Percentiles rank a stretch among this genome's conserved stretches.
Conservation (phyloP, 75 land plant species). For the Sequoia sempervirens region DNA sequence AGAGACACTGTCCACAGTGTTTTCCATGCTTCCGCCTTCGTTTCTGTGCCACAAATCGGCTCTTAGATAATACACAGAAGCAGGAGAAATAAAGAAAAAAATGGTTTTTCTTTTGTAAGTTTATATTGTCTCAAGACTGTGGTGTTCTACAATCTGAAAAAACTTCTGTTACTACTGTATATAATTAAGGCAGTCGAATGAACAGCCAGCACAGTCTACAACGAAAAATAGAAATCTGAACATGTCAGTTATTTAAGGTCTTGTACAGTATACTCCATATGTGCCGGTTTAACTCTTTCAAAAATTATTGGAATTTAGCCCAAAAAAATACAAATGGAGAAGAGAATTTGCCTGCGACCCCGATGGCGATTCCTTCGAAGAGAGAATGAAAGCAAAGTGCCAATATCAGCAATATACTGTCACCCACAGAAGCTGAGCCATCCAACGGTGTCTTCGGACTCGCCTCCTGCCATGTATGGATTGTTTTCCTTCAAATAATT, state of each 20-base stretch:
- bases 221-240: too few relatives aligned
- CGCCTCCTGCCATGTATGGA: neutral
- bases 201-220: too few relatives aligned
- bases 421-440: constrained; percentile 33
- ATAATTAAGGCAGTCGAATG: too few relatives aligned
- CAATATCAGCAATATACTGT: constrained; percentile 54
- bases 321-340: neutral
- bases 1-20: constrained; percentile 67
- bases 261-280: too few relatives aligned
- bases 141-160: too few relatives aligned
- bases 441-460: neutral
- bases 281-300: too few relatives aligned
- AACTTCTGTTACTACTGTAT: too few relatives aligned
- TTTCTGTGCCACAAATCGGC: constrained; percentile 23
- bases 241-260: too few relatives aligned
- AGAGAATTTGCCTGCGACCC: constrained; percentile 56
- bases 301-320: too few relatives aligned
- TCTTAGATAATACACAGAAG: neutral
- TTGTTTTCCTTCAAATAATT: too few relatives aligned
- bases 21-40: constrained; percentile 67
- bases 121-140: too few relatives aligned
- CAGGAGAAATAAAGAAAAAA: neutral
- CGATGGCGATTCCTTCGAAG: constrained; percentile 90
- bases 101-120: too few relatives aligned
- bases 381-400: constrained; percentile 87